Evolutionary conservation across 2,329 filamentous ascomycete species (phyloP), one percentile per base, ranked within the genome.

Genomic region (Ophiosphaerella herpotricha): DNA sequence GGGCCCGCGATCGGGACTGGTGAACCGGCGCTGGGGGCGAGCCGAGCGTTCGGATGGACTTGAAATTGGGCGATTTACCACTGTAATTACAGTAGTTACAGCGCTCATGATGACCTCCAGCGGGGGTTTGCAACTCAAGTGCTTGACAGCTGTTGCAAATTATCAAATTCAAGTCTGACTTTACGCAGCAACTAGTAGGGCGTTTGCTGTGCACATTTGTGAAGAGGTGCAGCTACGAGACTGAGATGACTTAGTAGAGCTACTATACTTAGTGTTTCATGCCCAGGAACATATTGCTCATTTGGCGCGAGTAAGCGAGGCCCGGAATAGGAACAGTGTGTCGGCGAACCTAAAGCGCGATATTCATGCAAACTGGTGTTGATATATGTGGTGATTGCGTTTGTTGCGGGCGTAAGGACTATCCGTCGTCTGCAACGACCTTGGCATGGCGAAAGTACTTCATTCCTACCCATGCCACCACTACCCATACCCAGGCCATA

Each of bases 401-500:
- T 29, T 37, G 26, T 46, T 35, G 44, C 31, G 38, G 16, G 18
- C 35, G 24, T 43, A 35, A 26, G 24, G 39, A 45, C 50, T 68
- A 71, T 29, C 64, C 63, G 42, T 84, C 82, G 33, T 84, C 82
- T 16, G 80, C 81, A 39, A 81, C 90, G 68, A 97, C 95, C 77
- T 96, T 96, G 31, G 94, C 93, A 79, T 99, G 94, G 62, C 92
- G 86, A 70, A 99, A 99, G 74, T 97, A 97, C 73, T 99, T 99
- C 93, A 99, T 97, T 21, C 94, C 94, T 41, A 97, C 88, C 94
- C 94, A 99, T 9, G 95, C 94, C 50, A 95, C 87, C 11, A 96
- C 85, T 14, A 97, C 94, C 94, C 94, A 99, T 5, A 97, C 91
- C 94, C 94, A 99, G 14, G 92, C 91, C 90, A 99, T 97, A 24